Evolutionary conservation across 2,329 filamentous ascomycete species (phyloP).

Genomic region (Aureobasidium musti): DNA sequence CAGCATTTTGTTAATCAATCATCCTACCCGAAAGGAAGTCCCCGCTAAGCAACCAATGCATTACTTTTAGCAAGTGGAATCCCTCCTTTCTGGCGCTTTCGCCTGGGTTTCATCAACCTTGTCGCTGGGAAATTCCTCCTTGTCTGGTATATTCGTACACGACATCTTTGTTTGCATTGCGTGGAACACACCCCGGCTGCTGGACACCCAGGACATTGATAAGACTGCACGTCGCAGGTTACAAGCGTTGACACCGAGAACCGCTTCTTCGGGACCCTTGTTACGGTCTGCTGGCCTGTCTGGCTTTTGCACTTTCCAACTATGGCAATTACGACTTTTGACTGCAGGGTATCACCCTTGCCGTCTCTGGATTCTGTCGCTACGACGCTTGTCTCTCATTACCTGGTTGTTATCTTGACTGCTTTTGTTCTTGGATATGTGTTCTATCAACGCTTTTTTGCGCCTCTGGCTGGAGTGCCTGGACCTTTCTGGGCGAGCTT

Average conservation of each 20-base stretch:
- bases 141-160: neutral
- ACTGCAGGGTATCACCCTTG: neutral
- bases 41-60: conserved; percentile 15
- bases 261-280: conserved; percentile 6
- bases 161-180: neutral
- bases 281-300: neutral
- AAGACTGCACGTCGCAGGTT: conserved; percentile 22
- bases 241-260: conserved; percentile 15
- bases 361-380: neutral
- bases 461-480: conserved; percentile 36
- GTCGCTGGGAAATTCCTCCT: neutral
- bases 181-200: neutral
- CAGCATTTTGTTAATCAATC: neutral
- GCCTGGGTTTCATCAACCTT: neutral
- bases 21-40: conserved; percentile 9
- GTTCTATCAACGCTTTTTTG: conserved; percentile 36
- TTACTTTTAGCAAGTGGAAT: conserved; percentile 13
- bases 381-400: neutral
- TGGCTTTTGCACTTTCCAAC: conserved; percentile 13
- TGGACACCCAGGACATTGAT: neutral
- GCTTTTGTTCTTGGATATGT: conserved; percentile 31
- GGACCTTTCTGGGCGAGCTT: conserved; percentile 36
- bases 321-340: neutral
- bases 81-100: neutral
- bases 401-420: neutral